Conservation (phyloP, 2,329 filamentous ascomycete species). For the Aspergillus novoparasiticus region DNA sequence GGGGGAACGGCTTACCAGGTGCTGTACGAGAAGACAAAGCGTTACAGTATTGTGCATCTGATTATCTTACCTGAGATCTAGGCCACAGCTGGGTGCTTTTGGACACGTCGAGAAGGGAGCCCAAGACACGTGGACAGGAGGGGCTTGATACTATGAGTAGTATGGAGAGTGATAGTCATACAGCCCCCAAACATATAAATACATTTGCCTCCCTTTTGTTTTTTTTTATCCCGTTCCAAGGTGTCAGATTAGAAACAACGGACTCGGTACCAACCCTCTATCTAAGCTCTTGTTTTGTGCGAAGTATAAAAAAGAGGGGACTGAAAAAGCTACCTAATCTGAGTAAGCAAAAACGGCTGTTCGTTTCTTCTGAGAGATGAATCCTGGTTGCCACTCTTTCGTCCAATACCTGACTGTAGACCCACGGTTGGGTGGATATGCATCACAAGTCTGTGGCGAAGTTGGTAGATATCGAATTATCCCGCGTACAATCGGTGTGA, state of each 20-base stretch:
- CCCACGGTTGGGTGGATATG: neutral
- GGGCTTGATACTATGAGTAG: conserved; percentile 2
- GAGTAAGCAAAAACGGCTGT: neutral
- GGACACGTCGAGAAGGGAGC: conserved; percentile 18
- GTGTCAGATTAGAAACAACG: neutral
- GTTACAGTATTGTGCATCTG: neutral
- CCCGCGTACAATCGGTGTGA: neutral
- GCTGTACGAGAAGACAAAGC: neutral
- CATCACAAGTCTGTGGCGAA: neutral
- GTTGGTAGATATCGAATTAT: neutral
- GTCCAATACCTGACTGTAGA: neutral
- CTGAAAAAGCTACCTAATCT: neutral
- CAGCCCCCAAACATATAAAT: neutral
- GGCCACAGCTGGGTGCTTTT: conserved; percentile 2
- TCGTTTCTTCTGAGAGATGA: neutral
- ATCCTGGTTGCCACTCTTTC: neutral
- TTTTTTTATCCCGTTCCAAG: neutral
- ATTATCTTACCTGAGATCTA: conserved; percentile 5
- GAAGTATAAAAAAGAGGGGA: conserved; percentile 7
- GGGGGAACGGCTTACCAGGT: neutral
- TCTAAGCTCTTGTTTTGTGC: neutral
- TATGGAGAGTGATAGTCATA: neutral
- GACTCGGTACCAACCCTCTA: neutral
- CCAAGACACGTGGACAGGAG: conserved; percentile 19
- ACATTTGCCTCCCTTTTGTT: neutral